Base-by-base conservation (phyloP, 352 stramenopile genomes). In the Pythium biforme region DNA sequence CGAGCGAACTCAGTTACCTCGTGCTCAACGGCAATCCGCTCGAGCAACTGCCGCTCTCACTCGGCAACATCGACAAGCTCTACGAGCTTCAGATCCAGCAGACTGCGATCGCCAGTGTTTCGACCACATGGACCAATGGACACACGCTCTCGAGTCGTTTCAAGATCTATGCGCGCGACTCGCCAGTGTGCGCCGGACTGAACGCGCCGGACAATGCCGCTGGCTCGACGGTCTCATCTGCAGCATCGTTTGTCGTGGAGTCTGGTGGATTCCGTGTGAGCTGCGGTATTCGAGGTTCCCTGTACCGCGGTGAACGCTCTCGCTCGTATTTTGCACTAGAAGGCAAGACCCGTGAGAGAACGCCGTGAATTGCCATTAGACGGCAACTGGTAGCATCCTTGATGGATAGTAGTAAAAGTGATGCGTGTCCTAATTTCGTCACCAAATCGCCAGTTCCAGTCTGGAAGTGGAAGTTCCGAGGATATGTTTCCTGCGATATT, bases 11-110 rank as follows among this genome's bases (percentile, higher is more conserved):
- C 50, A 55, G 29, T 9, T 66, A 61, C 22, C 17, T 66, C 3
- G 1, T 51, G 4, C 20, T 66, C 15, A 66, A 61, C 22, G 33
- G 9, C 11, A 66, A 66, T 27, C 59, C 59, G n/a, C 41, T 66
- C 20, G 12, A 3, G 20, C 17, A 14, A 15, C 40, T 66, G n/a
- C 52, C 52, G 4, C 4, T 2, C 8, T 29, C 37, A 29, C 40
- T 66, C 0, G 59, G 59, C 19, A 8, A 47, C 27, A 8, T 52
- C 3, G 23, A 22, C 20, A n/a, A 45, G 11, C 27, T 66, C 0
- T 59, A 49, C 27, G 39, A 66, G 49, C 6, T 66, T 26, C 59
- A 66, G 50, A 52, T 59, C 22, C 59, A 59, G 22, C 10, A 43
- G 10, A 54, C 58, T 25, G 57, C 49, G 19, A 46, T 65, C 33